Evolutionary conservation across 2,329 filamentous ascomycete species (phyloP), one percentile per base, ranked within the genome.

Genomic region (Torrubiellomyces zombiae): DNA sequence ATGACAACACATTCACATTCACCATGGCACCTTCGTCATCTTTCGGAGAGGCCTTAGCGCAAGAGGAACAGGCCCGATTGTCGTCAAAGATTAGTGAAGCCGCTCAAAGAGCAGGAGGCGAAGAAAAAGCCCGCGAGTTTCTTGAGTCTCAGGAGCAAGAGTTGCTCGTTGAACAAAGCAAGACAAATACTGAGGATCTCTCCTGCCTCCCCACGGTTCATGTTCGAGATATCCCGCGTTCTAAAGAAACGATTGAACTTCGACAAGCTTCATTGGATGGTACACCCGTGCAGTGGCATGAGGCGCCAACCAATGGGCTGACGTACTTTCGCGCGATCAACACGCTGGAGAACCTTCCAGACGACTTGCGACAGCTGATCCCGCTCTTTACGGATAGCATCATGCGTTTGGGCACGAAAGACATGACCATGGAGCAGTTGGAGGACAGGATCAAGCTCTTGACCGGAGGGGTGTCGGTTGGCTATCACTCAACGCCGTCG

Each of bases 381-480:
- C 89, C 89, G 1, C 57, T 98, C 0, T 95, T 95, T 45, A 83
- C 80, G 9, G 85, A 93, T 44, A 75, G 79, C 18, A 74, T 98
- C 32, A 89, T 94, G 78, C 76, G 89, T 12, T 65, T 98, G 7
- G 89, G 89, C 9, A 98, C 86, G 3, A 78, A 77, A 38, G 68
- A 74, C 31, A 79, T 79, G 62, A 73, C 74, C 0, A 94, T 93
- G 77, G 89, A 94, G 48, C 75, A 94, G 48, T 67, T 95, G 25
- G 89, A 98, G 50, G 89, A 95, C 43, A 54, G 85, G 28, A 94
- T 98, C 48, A 95, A 95, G 50, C 64, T 95, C 16, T 92, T 91
- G 56, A 95, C 89, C 2, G 89, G 89, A 12, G 89, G 89, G 7
- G 68, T 98, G 18, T 79, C 75, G 3, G 73, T 91, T 10, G 74